phyloP scores from a whole-genome alignment of 768 basidiomycete species.

The Porpolomopsis calyptriformis region DNA sequence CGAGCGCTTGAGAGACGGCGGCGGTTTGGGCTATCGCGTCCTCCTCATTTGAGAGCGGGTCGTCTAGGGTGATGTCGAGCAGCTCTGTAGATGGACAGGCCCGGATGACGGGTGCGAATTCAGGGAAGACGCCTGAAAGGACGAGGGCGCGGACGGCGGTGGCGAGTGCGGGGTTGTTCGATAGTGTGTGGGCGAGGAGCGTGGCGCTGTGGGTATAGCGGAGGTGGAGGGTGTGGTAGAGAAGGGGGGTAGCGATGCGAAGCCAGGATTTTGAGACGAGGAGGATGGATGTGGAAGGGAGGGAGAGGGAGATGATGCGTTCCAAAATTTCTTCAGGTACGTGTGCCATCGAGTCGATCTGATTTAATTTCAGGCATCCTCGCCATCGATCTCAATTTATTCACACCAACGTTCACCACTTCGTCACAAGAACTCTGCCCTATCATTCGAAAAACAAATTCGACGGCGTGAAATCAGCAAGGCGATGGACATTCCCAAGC shows the following conservation, averaged over 20 bases:
- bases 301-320: conserved; percentile 21
- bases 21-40: conserved; percentile 18
- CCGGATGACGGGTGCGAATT: conserved; percentile 29
- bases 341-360: no score
- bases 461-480: no score
- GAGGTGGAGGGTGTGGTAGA: conserved; percentile 44
- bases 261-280: conserved; percentile 42
- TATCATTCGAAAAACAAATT: no score
- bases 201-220: conserved; percentile 29
- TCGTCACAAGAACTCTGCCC: no score
- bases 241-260: conserved; percentile 46
- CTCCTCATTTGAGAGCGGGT: conserved; percentile 1
- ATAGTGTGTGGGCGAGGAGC: conserved; percentile 31
- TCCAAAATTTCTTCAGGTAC: conserved; percentile 29
- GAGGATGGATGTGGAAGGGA: conserved; percentile 19
- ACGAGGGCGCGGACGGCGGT: conserved; percentile 31
- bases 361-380: no score
- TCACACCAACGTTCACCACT: no score
- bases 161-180: conserved; percentile 27
- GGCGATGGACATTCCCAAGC: no score
- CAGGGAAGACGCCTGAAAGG: conserved; percentile 30
- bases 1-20: conserved; percentile 33
- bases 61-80: conserved; percentile 30
- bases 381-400: no score
- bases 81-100: conserved; percentile 16